Evolutionary conservation across 306 rosid genomes (phyloP).

Genomic region (Quercus cerris): DNA sequence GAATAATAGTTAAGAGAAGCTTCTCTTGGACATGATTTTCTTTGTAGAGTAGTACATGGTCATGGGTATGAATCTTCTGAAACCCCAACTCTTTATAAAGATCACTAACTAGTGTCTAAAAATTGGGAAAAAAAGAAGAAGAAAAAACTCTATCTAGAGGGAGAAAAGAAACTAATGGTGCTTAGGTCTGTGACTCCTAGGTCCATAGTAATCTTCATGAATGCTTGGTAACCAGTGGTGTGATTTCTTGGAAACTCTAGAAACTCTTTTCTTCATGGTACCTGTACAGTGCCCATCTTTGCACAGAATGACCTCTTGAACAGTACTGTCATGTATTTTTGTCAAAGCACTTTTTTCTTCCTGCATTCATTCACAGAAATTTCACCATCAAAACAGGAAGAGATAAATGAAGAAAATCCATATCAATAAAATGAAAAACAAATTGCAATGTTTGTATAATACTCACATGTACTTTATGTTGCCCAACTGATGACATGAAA

Average conservation of each 20-base stretch:
- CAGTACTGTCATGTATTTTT: background rate
- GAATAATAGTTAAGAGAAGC: constrained; percentile 17
- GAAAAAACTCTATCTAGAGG: background rate
- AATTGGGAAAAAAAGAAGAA: background rate
- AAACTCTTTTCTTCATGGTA: constrained; percentile 32
- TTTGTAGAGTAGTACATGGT: constrained; percentile 11
- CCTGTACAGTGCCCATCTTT: constrained; percentile 41
- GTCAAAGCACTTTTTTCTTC: constrained; percentile 23
- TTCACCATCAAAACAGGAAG: background rate
- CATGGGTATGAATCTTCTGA: constrained; percentile 8
- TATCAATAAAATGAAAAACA: background rate
- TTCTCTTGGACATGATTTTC: background rate
- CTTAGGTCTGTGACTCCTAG: constrained; percentile 40
- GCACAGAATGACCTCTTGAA: constrained; percentile 11
- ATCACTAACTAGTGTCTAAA: background rate
- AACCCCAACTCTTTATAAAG: background rate
- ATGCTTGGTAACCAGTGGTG: constrained; percentile 42
- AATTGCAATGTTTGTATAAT: background rate
- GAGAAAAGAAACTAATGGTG: constrained; percentile 24
- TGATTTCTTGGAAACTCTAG: constrained; percentile 36
- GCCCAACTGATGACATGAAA: constrained; percentile 25
- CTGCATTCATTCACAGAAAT: constrained; percentile 29
- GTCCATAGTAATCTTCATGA: constrained; percentile 51
- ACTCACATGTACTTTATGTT: constrained; percentile 44
- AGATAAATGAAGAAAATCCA: background rate